Evolutionary conservation across 768 basidiomycete genomes (phyloP), one percentile per base, ranked within the genome.

Genomic region (Crucibulum laeve): DNA sequence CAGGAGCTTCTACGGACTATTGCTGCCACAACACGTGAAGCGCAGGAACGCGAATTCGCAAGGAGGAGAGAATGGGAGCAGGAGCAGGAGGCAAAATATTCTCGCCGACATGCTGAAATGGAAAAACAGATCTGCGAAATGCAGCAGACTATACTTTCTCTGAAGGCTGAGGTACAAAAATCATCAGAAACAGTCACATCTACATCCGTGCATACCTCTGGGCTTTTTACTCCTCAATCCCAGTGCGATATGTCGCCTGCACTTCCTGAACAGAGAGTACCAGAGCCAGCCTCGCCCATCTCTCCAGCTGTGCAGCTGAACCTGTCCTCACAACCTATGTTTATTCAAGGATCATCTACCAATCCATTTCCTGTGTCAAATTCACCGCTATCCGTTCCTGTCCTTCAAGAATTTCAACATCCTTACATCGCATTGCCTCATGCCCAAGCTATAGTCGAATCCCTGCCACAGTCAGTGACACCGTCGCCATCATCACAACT

Each of bases 31-130:
- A 79, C 79, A 1, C 71, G 70, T 49, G 76, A 84, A 24, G 75
- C 78, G 0, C 77, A 80, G 35, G 81, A 83, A 40, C 69, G 64
- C 14, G 87, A 88, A 49, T 64, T 68, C 28, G 75, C 67, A 49
- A 71, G 87, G 15, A 68, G 84, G 38, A 43, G 72, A 5, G 74
- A 67, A 26, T 88, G 87, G 85, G 87, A 89, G 53, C 68, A 74
- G 50, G 80, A 82, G 45, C 80, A 84, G 48, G 87, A 87, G 62
- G 72, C 72, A 7, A 82, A 72, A 52, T 71, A 69, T 40, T 51
- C 61, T 11, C 74, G 79, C 49, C 61, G 69, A 36, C 76, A 84
- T 46, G 75, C 73, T 21, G 79, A 83, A 54, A 74, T 77, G 67
- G 80, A 85, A 53, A 63, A 69, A 17, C 71, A 71, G 38, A 67